Conservation (phyloP, 805 yeast species). For the Schizosaccharomyces osmophilus region DNA sequence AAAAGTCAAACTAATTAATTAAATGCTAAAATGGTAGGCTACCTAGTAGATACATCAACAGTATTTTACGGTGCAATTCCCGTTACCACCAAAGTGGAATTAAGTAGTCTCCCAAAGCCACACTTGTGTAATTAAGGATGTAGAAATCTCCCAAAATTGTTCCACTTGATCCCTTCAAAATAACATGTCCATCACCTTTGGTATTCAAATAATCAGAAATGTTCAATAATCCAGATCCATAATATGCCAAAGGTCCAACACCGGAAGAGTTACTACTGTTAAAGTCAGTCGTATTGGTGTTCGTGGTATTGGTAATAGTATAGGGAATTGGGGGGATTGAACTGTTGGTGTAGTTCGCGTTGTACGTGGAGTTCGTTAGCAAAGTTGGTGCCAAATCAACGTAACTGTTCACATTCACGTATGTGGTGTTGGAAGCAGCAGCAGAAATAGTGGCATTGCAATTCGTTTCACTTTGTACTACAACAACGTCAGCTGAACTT, state of each 20-base stretch:
- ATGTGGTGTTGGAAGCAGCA: not conserved
- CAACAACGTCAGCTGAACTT: not conserved
- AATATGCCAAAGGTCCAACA: not conserved
- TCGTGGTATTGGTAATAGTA: no score
- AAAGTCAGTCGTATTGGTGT: not conserved
- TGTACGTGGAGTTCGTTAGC: not conserved
- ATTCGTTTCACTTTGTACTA: not conserved
- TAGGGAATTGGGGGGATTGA: not conserved
- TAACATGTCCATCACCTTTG: not conserved
- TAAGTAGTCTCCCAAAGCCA: not conserved
- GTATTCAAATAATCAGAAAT: not conserved
- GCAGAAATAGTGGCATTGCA: not conserved
- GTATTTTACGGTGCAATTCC: no score
- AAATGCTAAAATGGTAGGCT: no score
- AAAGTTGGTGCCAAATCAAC: not conserved
- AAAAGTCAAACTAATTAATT: no score
- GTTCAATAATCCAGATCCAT: not conserved
- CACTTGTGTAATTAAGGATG: not conserved
- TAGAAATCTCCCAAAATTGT: not conserved
- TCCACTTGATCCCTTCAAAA: not conserved
- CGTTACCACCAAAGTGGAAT: not conserved
- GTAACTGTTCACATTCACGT: not conserved
- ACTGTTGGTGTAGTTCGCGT: not conserved
- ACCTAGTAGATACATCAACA: no score
- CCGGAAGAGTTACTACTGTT: not conserved